Evolutionary conservation across 2,329 filamentous ascomycete genomes (phyloP), one percentile per base, ranked within the genome.

Genomic region (Fusarium praegraminearum): DNA sequence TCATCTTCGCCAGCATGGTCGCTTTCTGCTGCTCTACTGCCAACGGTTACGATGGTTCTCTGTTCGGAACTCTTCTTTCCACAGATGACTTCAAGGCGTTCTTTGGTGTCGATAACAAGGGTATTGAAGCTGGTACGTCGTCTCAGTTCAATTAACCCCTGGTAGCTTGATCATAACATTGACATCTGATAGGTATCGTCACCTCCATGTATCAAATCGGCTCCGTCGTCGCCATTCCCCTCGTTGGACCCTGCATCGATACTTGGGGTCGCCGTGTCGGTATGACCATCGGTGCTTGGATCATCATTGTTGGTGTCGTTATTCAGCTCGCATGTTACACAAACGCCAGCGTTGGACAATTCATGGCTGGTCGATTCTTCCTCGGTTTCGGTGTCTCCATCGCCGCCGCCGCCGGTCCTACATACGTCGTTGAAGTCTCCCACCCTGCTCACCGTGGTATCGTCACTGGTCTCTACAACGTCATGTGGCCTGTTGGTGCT

Each of bases 341-440:
- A 22, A 43, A 36, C 57, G 75, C 57, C 11, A 70, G 47, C 7
- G 61, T 70, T 5, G 64, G 67, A n/a, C 82, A 84, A 51, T 86
- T 85, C 72, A 83, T 85, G 77, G 83, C 82, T 46, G 87, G 87
- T 7, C 84, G 87, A 7, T 89, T 90, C 78, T 78, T 90, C 38
- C 83, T 90, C 3, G 88, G 88, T 38, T 89, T 90, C 64, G 84
- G 84, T 57, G 83, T 85, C 54, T 78, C 80, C 22, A 82, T 85
- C 56, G 81, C 81, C 20, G 80, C 82, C 2, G 79, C 82, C 2
- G 82, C 83, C 9, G 83, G 82, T 2, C 83, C 83, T 8, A 81
- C 82, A 57, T 84, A 84, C 65, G 81, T 84, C 33, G 79, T 84
- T 13, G 83, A 85, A 65, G 78, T 84, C 32, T 79, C 80, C 36